phyloP scores from a whole-genome alignment of 164 flowering plant genomes.

The Sextonia rubra region DNA sequence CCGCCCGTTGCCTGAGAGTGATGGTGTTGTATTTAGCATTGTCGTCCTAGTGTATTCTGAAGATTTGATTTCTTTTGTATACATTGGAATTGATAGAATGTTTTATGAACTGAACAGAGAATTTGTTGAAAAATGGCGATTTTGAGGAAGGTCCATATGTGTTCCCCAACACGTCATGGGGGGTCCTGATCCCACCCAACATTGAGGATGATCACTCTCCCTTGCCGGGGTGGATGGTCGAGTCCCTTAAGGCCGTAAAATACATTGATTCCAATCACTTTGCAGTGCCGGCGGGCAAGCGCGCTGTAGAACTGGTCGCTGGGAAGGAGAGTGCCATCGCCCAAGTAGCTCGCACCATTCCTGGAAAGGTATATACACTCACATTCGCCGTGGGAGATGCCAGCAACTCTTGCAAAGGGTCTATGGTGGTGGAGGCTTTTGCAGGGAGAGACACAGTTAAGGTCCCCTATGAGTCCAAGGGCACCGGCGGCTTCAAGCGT shows the following conservation, averaged over 20 bases:
- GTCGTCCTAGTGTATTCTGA: too few relatives aligned
- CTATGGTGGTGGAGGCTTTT: constrained; percentile 63
- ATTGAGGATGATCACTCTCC: constrained; percentile 81
- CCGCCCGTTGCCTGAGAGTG: background rate
- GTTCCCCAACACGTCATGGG: constrained; percentile 59
- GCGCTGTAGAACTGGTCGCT: constrained; percentile 71
- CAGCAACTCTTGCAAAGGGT: constrained; percentile 57
- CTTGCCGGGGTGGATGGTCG: constrained; percentile 74
- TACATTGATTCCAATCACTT: constrained; percentile 69
- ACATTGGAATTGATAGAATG: too few relatives aligned
- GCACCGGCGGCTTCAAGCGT: constrained; percentile 66
- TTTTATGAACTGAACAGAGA: constrained; percentile 31
- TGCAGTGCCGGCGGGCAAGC: constrained; percentile 56
- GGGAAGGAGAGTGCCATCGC: constrained; percentile 82
- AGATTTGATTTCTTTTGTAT: too few relatives aligned
- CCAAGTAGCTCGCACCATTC: constrained; percentile 48
- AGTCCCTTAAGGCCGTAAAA: constrained; percentile 79
- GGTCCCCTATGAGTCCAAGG: constrained; percentile 58
- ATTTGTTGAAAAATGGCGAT: constrained; percentile 66
- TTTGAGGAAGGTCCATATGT: constrained; percentile 87
- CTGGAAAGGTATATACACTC: constrained; percentile 46
- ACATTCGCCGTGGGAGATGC: constrained; percentile 70
- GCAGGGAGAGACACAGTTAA: constrained; percentile 44
- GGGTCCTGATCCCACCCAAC: constrained; percentile 75
- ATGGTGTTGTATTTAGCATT: background rate